These are phyloP conservation scores for Macrotyloma uniflorum DNA, from an alignment of 306 rosid species.

Conservation along the genomic window DNA sequence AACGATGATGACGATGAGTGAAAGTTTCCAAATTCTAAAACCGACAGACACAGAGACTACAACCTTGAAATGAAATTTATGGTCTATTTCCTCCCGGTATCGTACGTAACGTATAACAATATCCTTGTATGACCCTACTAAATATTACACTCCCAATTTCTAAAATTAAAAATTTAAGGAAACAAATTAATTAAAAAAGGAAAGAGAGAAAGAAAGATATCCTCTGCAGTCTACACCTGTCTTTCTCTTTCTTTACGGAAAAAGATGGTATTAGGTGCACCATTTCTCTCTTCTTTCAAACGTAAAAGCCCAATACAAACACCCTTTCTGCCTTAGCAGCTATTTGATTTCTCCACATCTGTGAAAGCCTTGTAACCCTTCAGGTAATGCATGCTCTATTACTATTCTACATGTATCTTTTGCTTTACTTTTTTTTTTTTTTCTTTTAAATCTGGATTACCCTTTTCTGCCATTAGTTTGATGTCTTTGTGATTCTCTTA, in stretches of 20 bases:
- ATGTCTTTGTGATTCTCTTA: slow-evolving; percentile 33
- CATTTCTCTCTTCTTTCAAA: slow-evolving; percentile 13
- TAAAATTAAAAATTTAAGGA: neutral
- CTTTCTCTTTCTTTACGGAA: slow-evolving; percentile 24
- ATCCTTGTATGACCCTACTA: slow-evolving; percentile 1
- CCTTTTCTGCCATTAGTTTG: slow-evolving; percentile 12
- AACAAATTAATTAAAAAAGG: neutral
- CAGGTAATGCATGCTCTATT: slow-evolving; percentile 33
- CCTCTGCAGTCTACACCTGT: slow-evolving; percentile 29
- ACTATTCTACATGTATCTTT: neutral
- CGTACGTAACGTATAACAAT: slow-evolving; percentile 9
- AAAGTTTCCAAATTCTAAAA: slow-evolving; percentile 7
- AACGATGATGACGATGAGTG: neutral
- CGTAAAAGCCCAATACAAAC: slow-evolving; percentile 20
- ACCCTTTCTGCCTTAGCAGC: slow-evolving; percentile 28
- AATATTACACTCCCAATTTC: neutral
- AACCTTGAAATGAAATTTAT: slow-evolving; percentile 10
- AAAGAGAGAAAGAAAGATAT: neutral
- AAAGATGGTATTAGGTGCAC: slow-evolving; percentile 41
- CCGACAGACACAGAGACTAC: neutral
- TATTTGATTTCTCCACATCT: slow-evolving; percentile 32
- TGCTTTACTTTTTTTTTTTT: neutral
- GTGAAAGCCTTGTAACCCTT: slow-evolving; percentile 41
- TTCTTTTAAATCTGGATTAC: slow-evolving; percentile 11
- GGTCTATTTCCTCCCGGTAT: slow-evolving; percentile 32